A percentile compares a stretch with the other conserved stretches of the same genome.
Conservation (phyloP, 805 yeast species). For the Scheffersomyces ergatensis region DNA sequence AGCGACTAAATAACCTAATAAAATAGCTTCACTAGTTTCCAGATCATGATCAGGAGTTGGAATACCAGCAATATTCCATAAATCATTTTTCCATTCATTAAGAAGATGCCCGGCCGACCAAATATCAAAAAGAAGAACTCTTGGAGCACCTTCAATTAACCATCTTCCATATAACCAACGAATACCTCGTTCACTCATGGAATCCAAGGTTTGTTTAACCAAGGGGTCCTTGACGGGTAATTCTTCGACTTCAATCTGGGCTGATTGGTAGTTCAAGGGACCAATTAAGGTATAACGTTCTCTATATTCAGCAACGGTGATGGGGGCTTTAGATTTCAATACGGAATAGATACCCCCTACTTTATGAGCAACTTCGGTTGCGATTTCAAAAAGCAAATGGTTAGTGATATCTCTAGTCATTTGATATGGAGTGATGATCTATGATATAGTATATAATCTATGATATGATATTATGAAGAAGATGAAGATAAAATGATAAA, state of each 20-base stretch:
- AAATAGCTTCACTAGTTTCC: constrained; percentile 89
- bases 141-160: constrained; percentile 97
- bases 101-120: constrained; percentile 66
- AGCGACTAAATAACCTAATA: constrained; percentile 89
- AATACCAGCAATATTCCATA: constrained; percentile 88
- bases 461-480: too few species aligned
- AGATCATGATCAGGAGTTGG: constrained; percentile 88
- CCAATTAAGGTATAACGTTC: constrained; percentile 86
- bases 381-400: constrained; percentile 87
- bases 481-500: too few species aligned
- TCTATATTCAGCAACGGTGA: constrained; percentile 89
- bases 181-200: constrained; percentile 83
- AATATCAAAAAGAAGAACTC: constrained; percentile 85
- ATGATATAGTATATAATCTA: too few species aligned
- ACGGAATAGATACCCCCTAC: constrained; percentile 99
- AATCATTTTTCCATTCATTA: constrained; percentile 91
- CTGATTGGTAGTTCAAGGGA: constrained; percentile 72
- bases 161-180: constrained; percentile 87
- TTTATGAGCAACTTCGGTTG: constrained; percentile 96
- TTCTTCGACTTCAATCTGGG: constrained; percentile 80
- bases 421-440: too few species aligned
- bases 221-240: constrained; percentile 54
- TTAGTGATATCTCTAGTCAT: constrained; percentile 85
- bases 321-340: constrained; percentile 93
- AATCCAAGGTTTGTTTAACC: constrained; percentile 61